phyloP scores from a whole-genome alignment of 2,329 filamentous ascomycete species.

The Aaosphaeria pasadenensis region DNA sequence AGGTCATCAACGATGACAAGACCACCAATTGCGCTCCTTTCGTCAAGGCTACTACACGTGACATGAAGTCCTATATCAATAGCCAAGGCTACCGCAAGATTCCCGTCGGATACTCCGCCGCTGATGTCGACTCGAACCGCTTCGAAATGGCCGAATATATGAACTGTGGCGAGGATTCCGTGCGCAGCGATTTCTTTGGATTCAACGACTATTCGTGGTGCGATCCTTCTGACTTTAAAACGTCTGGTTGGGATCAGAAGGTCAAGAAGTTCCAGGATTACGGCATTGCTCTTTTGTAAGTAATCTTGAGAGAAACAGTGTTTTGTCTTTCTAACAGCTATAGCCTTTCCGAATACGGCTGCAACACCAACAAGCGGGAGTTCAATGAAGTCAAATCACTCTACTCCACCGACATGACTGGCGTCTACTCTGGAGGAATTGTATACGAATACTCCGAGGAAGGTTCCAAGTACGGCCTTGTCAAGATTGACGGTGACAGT shows the following conservation, averaged over 20 bases:
- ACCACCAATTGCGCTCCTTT: conserved; percentile 68
- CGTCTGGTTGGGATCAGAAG: conserved; percentile 82
- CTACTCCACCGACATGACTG: conserved; percentile 79
- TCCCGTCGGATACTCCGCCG: conserved; percentile 78
- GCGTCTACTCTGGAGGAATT: conserved; percentile 90
- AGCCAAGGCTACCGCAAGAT: conserved; percentile 66
- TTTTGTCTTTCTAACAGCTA: conserved; percentile 10
- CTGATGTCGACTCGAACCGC: conserved; percentile 82
- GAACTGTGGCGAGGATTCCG: conserved; percentile 84
- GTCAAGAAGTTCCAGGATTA: conserved; percentile 85
- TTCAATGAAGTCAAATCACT: conserved; percentile 78
- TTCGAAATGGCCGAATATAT: conserved; percentile 86
- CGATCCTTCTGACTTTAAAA: conserved; percentile 64
- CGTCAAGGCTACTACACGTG: conserved; percentile 68
- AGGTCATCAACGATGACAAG: conserved; percentile 67
- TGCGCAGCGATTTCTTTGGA: conserved; percentile 83
- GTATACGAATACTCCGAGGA: conserved; percentile 89
- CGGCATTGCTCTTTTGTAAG: conserved; percentile 76
- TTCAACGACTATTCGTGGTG: conserved; percentile 93
- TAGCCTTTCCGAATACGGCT: conserved; percentile 88
- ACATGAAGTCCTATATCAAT: conserved; percentile 78
- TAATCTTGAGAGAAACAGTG: conserved; percentile 1
- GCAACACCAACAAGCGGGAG: conserved; percentile 74
- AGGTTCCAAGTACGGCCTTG: conserved; percentile 73
- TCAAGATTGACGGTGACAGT: conserved; percentile 57